Evolutionary conservation across 2,329 filamentous ascomycete genomes (phyloP).

Genomic region (Diplodia intermedia): DNA sequence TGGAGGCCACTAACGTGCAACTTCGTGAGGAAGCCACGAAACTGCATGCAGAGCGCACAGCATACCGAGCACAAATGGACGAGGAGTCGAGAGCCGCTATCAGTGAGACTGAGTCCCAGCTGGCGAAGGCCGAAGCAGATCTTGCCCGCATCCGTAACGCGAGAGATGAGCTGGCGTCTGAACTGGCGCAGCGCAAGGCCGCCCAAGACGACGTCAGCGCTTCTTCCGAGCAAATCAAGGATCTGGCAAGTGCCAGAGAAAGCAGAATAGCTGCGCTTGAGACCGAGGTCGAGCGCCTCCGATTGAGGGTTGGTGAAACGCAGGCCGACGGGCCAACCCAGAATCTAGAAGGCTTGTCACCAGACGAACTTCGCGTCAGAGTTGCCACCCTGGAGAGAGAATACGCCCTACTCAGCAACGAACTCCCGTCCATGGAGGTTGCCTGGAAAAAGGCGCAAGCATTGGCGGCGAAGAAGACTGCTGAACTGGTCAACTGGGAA

Average conservation of each 20-base stretch:
- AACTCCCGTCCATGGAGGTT: conserved; percentile 86
- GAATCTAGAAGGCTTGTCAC: conserved; percentile 64
- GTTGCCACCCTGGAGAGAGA: conserved; percentile 79
- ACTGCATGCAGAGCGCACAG: conserved; percentile 81
- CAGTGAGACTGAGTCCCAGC: conserved; percentile 79
- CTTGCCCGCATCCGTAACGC: conserved; percentile 82
- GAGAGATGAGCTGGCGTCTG: conserved; percentile 84
- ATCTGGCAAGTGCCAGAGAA: conserved; percentile 79
- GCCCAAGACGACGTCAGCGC: conserved; percentile 77
- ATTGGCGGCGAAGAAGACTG: conserved; percentile 83
- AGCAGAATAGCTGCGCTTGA: conserved; percentile 83
- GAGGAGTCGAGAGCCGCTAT: conserved; percentile 76
- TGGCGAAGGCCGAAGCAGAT: conserved; percentile 82
- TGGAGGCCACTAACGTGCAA: conserved; percentile 87
- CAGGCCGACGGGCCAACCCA: conserved; percentile 38
- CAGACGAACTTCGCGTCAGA: conserved; percentile 76
- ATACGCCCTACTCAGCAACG: conserved; percentile 82
- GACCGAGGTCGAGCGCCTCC: conserved; percentile 77
- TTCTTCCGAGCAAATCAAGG: conserved; percentile 76
- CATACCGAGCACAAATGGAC: conserved; percentile 81
- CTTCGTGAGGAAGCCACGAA: conserved; percentile 85
- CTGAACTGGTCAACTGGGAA: conserved; percentile 76
- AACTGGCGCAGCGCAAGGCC: conserved; percentile 79
- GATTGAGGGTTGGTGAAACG: conserved; percentile 60
- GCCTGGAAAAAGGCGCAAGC: conserved; percentile 90